Conservation (phyloP, 805 yeast species). For the Candida xyloterini region DNA sequence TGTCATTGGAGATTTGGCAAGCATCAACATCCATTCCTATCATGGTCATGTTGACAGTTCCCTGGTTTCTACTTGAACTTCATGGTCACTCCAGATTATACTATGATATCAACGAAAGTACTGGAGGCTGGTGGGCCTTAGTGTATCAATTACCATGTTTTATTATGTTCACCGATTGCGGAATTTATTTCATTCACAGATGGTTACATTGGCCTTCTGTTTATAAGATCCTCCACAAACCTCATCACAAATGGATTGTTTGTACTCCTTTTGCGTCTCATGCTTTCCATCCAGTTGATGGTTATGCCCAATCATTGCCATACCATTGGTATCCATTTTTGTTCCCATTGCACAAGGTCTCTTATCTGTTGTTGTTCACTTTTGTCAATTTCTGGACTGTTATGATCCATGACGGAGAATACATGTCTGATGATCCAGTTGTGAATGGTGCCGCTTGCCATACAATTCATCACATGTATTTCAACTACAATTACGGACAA, state of each 20-base stretch:
- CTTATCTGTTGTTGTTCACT: constrained; percentile 77
- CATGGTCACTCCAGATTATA: constrained; percentile 82
- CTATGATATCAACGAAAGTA: constrained; percentile 55
- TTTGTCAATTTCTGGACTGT: constrained; percentile 98
- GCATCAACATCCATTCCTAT: constrained; percentile 81
- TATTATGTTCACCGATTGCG: constrained; percentile 90
- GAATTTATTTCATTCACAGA: constrained; percentile 88
- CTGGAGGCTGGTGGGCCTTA: constrained; percentile 68
- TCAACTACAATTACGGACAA: constrained; percentile 98
- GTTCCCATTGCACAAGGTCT: constrained; percentile 87
- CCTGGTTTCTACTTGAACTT: constrained; percentile 84
- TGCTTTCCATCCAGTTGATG: constrained; percentile 98
- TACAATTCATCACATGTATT: constrained; percentile 93
- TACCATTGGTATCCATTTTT: constrained; percentile 89
- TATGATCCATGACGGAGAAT: constrained; percentile 97
- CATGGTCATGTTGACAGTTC: constrained; percentile 84
- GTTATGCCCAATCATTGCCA: constrained; percentile 88
- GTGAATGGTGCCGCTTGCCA: constrained; percentile 99
- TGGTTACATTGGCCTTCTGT: constrained; percentile 90
- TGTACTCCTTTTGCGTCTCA: constrained; percentile 98
- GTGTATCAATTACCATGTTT: constrained; percentile 70
- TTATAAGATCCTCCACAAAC: constrained; percentile 87
- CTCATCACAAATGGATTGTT: constrained; percentile 98
- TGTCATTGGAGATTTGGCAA: constrained; percentile 74
- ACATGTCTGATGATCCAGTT: constrained; percentile 86